Evolutionary conservation across 306 rosid species (phyloP).

Genomic region (Vigna trinervia): DNA sequence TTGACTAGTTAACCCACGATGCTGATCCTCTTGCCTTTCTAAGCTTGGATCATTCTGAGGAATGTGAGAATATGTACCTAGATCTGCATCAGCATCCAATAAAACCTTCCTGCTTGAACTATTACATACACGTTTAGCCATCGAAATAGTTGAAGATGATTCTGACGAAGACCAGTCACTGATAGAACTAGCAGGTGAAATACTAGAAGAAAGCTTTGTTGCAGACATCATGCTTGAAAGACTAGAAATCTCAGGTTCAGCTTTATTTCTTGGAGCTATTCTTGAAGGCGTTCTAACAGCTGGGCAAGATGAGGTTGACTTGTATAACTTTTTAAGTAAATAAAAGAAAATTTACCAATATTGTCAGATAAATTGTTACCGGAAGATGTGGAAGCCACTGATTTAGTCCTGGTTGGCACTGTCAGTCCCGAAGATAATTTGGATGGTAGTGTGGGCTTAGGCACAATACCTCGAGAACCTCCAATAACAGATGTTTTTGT

Average conservation of each 20-base stretch:
- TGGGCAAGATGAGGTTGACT: slow-evolving; percentile 57
- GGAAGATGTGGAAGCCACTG: slow-evolving; percentile 50
- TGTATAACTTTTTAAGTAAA: slow-evolving; percentile 47
- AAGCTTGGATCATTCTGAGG: slow-evolving; percentile 41
- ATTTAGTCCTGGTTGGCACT: slow-evolving; percentile 55
- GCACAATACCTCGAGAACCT: slow-evolving; percentile 50
- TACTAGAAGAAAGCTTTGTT: slow-evolving; percentile 62
- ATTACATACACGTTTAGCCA: slow-evolving; percentile 51
- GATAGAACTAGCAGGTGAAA: slow-evolving; percentile 86
- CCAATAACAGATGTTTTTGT: slow-evolving; percentile 55
- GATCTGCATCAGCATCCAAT: slow-evolving; percentile 52
- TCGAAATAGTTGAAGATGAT: slow-evolving; percentile 66
- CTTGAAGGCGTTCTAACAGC: slow-evolving; percentile 60
- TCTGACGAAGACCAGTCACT: slow-evolving; percentile 92
- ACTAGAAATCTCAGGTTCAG: slow-evolving; percentile 54
- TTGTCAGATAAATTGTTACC: slow-evolving; percentile 55
- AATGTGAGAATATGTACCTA: slow-evolving; percentile 48
- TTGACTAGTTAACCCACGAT: slow-evolving; percentile 45
- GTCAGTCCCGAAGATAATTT: slow-evolving; percentile 58
- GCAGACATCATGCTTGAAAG: slow-evolving; percentile 57
- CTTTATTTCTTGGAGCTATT: slow-evolving; percentile 51
- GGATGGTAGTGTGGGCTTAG: slow-evolving; percentile 49
- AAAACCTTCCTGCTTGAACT: slow-evolving; percentile 63
- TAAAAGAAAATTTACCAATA: slow-evolving; percentile 55
- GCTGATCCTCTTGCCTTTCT: slow-evolving; percentile 54